These are phyloP conservation scores for Astrothelium subdiscretum DNA, from an alignment of 495 filamentous ascomycete species.

Conservation along the genomic window DNA sequence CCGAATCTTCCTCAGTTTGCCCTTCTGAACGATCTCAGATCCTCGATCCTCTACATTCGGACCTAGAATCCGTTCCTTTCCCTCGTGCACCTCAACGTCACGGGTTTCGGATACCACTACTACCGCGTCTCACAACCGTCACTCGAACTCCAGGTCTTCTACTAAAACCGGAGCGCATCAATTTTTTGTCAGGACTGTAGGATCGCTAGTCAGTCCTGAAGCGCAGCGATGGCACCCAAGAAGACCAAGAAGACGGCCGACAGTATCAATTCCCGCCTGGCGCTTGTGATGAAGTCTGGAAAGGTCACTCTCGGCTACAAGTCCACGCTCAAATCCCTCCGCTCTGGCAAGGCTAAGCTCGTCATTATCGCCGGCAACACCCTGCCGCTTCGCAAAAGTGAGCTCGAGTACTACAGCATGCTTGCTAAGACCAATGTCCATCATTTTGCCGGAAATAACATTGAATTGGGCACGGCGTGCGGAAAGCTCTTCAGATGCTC, in stretches of 20 bases:
- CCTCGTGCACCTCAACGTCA: too few relatives aligned
- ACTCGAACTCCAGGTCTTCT: too few relatives aligned
- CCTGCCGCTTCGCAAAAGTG: constrained; percentile 86
- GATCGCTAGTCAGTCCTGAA: background rate
- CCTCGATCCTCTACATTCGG: too few relatives aligned
- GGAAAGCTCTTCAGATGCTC: constrained; percentile 85
- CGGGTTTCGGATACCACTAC: too few relatives aligned
- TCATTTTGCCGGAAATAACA: constrained; percentile 96
- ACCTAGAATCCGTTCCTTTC: too few relatives aligned
- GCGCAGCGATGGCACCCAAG: constrained; percentile 68
- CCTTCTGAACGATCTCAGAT: too few relatives aligned
- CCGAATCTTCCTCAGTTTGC: too few relatives aligned
- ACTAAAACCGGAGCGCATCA: background rate
- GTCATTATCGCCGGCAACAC: constrained; percentile 83
- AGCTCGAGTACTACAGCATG: constrained; percentile 84
- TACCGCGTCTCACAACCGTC: too few relatives aligned
- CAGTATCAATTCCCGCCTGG: constrained; percentile 78
- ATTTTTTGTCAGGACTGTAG: background rate
- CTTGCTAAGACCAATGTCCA: constrained; percentile 86
- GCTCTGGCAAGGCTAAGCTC: constrained; percentile 68
- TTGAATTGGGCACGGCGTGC: constrained; percentile 89
- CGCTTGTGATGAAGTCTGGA: constrained; percentile 92
- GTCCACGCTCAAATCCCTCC: constrained; percentile 90
- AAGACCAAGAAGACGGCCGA: constrained; percentile 88
- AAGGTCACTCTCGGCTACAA: constrained; percentile 92